Conservation (phyloP, 169 alveolate species). For the Pseudocohnilembus persalinus region DNA sequence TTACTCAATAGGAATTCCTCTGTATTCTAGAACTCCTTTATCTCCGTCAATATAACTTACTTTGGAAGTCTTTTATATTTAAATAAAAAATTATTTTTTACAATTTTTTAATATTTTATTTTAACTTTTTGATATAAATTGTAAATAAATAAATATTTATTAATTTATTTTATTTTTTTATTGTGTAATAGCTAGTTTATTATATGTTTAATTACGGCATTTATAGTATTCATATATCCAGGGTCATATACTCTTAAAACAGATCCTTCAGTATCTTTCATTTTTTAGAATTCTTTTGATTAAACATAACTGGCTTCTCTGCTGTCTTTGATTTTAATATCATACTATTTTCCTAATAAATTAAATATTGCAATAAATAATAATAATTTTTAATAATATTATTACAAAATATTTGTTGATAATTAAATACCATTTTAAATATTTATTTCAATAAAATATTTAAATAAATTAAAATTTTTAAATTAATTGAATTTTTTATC, state of each 20-base stretch:
- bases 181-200: neutral
- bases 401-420: neutral
- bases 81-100: neutral
- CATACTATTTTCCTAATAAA: constrained; percentile 25
- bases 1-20: constrained; percentile 79
- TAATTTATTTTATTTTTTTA: neutral
- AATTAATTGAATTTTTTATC: too few species aligned
- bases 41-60: constrained; percentile 89
- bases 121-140: neutral
- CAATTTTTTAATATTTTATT: neutral
- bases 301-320: constrained; percentile 60
- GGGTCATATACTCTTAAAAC: constrained; percentile 84
- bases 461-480: too few species aligned
- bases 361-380: too few species aligned
- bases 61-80: constrained; percentile 49
- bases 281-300: constrained; percentile 73
- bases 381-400: too few species aligned
- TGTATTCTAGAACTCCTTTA: constrained; percentile 78
- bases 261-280: constrained; percentile 63
- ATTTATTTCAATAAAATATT: neutral
- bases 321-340: constrained; percentile 39
- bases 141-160: neutral
- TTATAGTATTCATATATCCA: constrained; percentile 85
- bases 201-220: constrained; percentile 40
- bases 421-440: neutral